A percentile compares a stretch with the other conserved stretches of the same genome.
Evolutionary conservation across 352 stramenopile species (phyloP).

Genomic region (Pythium aquatile): DNA sequence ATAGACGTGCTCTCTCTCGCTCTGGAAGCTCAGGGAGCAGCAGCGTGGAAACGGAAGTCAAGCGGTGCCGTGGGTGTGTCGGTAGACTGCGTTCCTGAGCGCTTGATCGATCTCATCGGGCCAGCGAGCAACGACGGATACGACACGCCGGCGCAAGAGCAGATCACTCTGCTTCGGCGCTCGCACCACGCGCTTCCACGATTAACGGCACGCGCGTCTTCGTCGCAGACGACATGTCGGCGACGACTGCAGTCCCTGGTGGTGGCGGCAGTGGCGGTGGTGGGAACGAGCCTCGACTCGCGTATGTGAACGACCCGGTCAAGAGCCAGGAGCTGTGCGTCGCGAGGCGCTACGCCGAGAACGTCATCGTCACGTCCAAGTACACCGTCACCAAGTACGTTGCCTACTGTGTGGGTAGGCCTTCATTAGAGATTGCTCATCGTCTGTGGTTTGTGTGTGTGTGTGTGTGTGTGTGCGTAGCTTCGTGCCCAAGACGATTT

Average conservation of each 20-base stretch:
- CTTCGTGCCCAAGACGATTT: conserved; percentile 93
- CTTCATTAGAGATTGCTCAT: neutral
- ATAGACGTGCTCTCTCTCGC: too few species aligned
- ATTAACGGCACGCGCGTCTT: conserved; percentile 24
- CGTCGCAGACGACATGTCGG: conserved; percentile 22
- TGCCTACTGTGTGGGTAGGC: too few species aligned
- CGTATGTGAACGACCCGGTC: conserved; percentile 48
- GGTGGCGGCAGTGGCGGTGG: neutral
- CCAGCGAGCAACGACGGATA: neutral
- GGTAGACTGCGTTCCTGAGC: neutral
- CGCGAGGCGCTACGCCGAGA: conserved; percentile 56
- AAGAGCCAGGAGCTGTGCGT: conserved; percentile 59
- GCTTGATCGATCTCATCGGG: neutral
- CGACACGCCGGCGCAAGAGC: neutral
- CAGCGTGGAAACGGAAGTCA: neutral
- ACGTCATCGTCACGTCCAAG: conserved; percentile 88
- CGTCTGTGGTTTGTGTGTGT: neutral
- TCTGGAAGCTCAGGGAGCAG: too few species aligned
- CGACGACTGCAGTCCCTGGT: neutral
- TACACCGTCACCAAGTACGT: conserved; percentile 77
- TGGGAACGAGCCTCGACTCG: conserved; percentile 30
- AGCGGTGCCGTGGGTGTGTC: neutral
- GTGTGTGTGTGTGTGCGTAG: conserved; percentile 27
- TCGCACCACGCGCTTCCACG: conserved; percentile 8
- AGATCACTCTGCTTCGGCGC: conserved; percentile 1